Base-by-base conservation (phyloP, 2,329 filamentous ascomycete species). In the Akanthomyces muscarius region DNA sequence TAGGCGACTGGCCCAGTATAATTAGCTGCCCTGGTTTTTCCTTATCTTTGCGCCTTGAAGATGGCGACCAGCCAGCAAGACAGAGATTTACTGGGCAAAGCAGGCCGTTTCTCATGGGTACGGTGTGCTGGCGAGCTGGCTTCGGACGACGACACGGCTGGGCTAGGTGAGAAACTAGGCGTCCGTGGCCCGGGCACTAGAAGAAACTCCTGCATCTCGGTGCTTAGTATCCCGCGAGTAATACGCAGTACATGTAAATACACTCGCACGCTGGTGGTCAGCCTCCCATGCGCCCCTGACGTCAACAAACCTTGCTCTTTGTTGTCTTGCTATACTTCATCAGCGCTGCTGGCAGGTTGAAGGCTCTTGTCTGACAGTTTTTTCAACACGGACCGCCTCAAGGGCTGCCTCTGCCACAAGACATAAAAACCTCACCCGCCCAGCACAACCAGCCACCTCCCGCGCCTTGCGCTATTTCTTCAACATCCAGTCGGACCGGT, bases 31-130 rank as follows among this genome's bases (percentile, higher is more conserved):
- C 38, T 25, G 47, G 30, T 52, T 48, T 36, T 45, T 36, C 28
- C 48, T 45, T 53, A 53, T 53, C 58, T 53, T 36, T 52, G 38
- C 28, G 25, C 4, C 57, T 44, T 18, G 5, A 16, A 48, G 55
- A 47, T 23, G 30, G 21, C 54, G 21, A 45, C 23, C 33, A 30
- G 41, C 36, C 30, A 41, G 36, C 16, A 13, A 5, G 11, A 7
- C 28, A 41, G 41, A 58, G 30, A n/a, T 5, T 33, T 5, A 21
- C 21, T 21, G 21, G 21, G 21, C 21, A 51, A 25, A 28, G 13
- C 13, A 18, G 21, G 28, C 21, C 55, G 44, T 59, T 58, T 50
- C 16, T 58, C 45, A 50, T 59, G 56, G 56, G 56, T 59, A 51
- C 30, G 56, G 56, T 59, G 38, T 59, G 13, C n/a, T 52, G n/a